Base-by-base conservation (phyloP, 2,329 filamentous ascomycete species). In the Rutstroemia sp. region DNA sequence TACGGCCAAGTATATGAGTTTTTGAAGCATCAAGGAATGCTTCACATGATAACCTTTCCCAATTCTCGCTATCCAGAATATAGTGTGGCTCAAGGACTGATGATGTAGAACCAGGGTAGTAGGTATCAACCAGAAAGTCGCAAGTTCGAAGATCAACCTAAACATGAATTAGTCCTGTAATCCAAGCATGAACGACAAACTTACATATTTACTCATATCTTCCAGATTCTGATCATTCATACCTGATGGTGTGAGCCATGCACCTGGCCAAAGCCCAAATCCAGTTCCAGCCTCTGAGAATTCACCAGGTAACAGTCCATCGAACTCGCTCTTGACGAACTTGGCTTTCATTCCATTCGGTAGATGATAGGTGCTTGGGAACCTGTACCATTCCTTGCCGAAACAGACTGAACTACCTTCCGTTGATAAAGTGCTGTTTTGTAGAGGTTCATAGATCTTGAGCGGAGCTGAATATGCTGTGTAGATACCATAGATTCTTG, bases 361-460 rank as follows among this genome's bases (percentile, higher is more conserved):
- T 3, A 99, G 77, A 69, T 94, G 91, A 74, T 91, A 97, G 0
- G 92, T 95, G 0, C 88, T 92, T 1, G 94, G 92, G 69, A 96
- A 97, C 38, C 94, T 88, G 71, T 99, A 96, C 94, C 94, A 99
- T 69, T 99, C 94, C 70, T 97, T 99, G 27, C 89, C 91, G 41
- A 96, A 81, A 70, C 94, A 99, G 2, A 99, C 82, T 17, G 78
- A 84, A 60, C 89, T 86, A 16, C 85, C 88, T 2, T 74, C 69
- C 0, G 74, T 71, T 2, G 82, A 80, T 5, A 88, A 64, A 1
- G 75, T 78, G 8, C 74, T 66, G 14, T 74, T 69, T 48, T 81
- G 76, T 1, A 97, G 76, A 1, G 85, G 83, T 38, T 78, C 70
- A 69, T 91, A 92, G 16, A 92, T 75, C 21, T 78, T 78, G 45